Evolutionary conservation across 1,139 yeast species (phyloP), one percentile per base, ranked within the genome.

Genomic region (Candida buenavistaensis): DNA sequence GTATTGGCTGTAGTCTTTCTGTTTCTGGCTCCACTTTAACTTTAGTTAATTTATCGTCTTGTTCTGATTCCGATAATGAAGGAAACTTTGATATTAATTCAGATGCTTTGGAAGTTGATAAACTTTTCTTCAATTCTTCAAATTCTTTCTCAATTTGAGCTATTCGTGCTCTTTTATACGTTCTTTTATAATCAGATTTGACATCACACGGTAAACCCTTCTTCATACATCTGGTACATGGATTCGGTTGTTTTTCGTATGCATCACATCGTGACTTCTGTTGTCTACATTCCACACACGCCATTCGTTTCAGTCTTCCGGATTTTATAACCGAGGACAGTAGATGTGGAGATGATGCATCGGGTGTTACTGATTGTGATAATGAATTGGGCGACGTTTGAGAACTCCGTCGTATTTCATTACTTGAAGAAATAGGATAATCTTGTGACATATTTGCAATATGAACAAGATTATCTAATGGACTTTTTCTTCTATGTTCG

Each of bases 281-380:
- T 58, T 92, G 98, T 13, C 98, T 75, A 55, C 98, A 92, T 54
- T 90, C 96, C 2, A 87, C 89, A 64, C 98, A 92, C 0, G 97
- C 97, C 57, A 89, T 80, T 43, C 82, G 73, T 52, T 81, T 82
- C 11, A 55, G 52, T 37, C 51, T 61, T 4, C 55, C 57, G 3
- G 51, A 27, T 39, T 57, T 57, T 21, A 45, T 16, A 4, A 13
- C 6, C 10, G 23, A 8, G 2, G 23, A 28, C 8, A 12, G 14
- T 21, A 13, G 19, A 30, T 28, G 38, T 8, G 39, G 38, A 7
- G 44, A 28, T 10, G 36, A 10, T 7, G 38, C 25, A 4, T 33
- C 23, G 32, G 16, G 28, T 29, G 40, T 20, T 32, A 36, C 12
- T 5, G 35, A 26, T 25, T 26, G 10, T 26, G 25, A 35, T 31